A percentile compares a stretch with the other conserved stretches of the same genome.
phyloP scores from a whole-genome alignment of 345 rosid species.

The Eucalyptus polyanthemos region DNA sequence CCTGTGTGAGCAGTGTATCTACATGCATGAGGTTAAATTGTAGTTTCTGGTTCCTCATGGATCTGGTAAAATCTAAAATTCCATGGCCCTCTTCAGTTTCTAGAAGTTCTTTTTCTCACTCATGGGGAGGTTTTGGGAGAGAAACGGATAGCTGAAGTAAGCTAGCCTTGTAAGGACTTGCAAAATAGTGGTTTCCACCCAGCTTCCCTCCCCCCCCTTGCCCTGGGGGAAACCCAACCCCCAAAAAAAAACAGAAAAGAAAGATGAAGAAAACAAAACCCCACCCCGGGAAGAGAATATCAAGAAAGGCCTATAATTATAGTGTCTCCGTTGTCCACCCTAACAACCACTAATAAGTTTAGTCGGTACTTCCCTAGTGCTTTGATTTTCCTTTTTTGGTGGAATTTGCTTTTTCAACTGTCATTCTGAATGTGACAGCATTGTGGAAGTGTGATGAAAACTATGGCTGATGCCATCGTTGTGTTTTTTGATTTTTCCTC shows the following conservation, averaged over 20 bases:
- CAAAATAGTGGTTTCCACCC: too few species aligned
- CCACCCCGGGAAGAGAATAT: not conserved
- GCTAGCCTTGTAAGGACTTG: not conserved
- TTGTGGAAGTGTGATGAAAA: not conserved
- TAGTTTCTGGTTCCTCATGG: not conserved
- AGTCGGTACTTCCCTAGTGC: not conserved
- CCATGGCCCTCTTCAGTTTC: not conserved
- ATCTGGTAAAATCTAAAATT: not conserved
- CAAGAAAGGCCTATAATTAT: not conserved
- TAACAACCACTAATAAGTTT: not conserved
- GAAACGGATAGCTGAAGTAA: not conserved
- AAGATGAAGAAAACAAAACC: not conserved
- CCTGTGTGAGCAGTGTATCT: not conserved
- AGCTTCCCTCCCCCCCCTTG: accelerated
- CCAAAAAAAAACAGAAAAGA: too few species aligned
- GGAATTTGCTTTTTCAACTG: not conserved
- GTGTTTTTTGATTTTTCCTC: not conserved
- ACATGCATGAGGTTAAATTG: not conserved
- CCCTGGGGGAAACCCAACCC: too few species aligned
- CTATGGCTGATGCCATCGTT: not conserved
- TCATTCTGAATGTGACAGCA: not conserved
- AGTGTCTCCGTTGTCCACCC: not conserved
- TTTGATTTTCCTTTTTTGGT: not conserved
- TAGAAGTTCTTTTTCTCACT: not conserved
- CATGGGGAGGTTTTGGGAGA: not conserved